phyloP scores from a whole-genome alignment of 1,139 yeast genomes.

The Geotrichum carabidarum region DNA sequence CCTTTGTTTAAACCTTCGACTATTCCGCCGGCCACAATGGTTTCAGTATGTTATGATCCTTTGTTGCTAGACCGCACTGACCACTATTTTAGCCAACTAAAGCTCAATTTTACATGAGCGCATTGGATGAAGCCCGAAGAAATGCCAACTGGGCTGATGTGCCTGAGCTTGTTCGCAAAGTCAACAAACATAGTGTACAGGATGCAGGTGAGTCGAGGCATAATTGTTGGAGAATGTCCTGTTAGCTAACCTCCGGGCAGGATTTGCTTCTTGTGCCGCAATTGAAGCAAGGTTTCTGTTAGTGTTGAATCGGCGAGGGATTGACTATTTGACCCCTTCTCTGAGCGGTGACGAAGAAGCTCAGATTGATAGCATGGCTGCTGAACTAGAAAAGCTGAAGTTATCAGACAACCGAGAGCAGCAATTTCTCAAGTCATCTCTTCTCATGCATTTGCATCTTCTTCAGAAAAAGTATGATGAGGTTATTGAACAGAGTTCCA shows the following conservation, averaged over 20 bases:
- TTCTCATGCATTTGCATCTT: conserved; percentile 25
- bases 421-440: conserved; percentile 23
- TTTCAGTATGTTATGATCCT: conserved; percentile 5
- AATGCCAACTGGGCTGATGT: conserved; percentile 24
- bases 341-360: neutral
- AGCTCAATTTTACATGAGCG: conserved; percentile 18
- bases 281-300: conserved; percentile 14
- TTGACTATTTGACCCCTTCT: conserved; percentile 16
- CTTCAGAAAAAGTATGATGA: conserved; percentile 21
- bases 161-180: conserved; percentile 26
- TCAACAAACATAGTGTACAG: conserved; percentile 22
- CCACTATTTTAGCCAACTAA: conserved; percentile 6
- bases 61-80: neutral
- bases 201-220: conserved; percentile 14
- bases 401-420: conserved; percentile 16
- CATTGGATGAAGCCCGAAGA: conserved; percentile 26
- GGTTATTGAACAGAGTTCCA: conserved; percentile 21
- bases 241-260: neutral
- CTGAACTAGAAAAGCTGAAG: conserved; percentile 5
- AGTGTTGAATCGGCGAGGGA: neutral
- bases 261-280: conserved; percentile 14
- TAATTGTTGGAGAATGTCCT: too few relatives aligned
- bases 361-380: conserved; percentile 3
- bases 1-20: too few relatives aligned
- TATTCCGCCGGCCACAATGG: neutral